Conservation (phyloP, 306 rosid genomes). For the Vigna mungo region DNA sequence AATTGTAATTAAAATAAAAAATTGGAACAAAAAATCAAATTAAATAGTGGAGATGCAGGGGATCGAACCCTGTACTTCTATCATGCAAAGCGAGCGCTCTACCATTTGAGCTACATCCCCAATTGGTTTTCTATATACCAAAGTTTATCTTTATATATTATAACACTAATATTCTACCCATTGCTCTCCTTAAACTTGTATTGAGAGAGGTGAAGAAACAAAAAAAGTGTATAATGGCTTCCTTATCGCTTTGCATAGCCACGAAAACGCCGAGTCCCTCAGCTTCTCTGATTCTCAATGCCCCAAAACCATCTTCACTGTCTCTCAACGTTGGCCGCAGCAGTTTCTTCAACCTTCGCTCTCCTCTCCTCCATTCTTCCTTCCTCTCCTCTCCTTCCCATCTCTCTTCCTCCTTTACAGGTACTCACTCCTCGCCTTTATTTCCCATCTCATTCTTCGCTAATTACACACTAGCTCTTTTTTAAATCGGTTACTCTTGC, state of each 20-base stretch:
- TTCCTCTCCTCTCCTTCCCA: slow-evolving; percentile 39
- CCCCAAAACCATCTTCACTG: slow-evolving; percentile 13
- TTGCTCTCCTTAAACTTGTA: too few species aligned
- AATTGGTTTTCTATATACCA: too few species aligned
- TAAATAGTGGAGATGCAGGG: too few species aligned
- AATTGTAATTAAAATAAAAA: too few species aligned
- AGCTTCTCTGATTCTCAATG: slow-evolving; percentile 30
- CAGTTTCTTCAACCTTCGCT: slow-evolving; percentile 2
- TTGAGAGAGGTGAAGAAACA: neutral
- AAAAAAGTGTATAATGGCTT: slow-evolving; percentile 44
- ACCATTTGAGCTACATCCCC: too few species aligned
- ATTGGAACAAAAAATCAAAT: too few species aligned
- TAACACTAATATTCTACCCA: too few species aligned
- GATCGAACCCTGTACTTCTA: too few species aligned
- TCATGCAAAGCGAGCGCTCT: too few species aligned
- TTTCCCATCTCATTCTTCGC: neutral
- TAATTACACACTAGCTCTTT: neutral
- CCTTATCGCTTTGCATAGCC: slow-evolving; percentile 39
- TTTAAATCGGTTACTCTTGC: neutral
- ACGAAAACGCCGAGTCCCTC: neutral
- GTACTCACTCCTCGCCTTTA: slow-evolving; percentile 15
- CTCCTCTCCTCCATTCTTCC: slow-evolving; percentile 41
- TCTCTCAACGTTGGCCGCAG: neutral
- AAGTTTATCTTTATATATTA: too few species aligned
- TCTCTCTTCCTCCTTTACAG: slow-evolving; percentile 45